Percentiles rank a stretch among this genome's conserved stretches.
These are phyloP conservation scores for Gamsiella multidivaricata DNA, from an alignment of 192 early-diverging fungal genomes.

Conservation along the genomic window DNA sequence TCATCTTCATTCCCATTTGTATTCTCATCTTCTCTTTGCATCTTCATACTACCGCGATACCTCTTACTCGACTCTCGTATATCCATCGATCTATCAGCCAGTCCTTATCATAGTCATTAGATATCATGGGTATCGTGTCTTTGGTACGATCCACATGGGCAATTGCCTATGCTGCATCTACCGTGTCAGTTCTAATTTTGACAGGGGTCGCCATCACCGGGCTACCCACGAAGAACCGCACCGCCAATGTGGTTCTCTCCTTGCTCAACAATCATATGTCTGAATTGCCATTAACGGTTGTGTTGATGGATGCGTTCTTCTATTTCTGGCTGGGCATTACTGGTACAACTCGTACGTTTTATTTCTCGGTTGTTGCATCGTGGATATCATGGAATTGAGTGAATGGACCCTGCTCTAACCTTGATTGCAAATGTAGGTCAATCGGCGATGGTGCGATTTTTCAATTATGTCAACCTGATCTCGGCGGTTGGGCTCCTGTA, in stretches of 20 bases:
- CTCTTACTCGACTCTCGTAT: not conserved
- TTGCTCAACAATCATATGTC: conserved; percentile 25
- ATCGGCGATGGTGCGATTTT: conserved; percentile 21
- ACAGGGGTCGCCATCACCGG: conserved; percentile 17
- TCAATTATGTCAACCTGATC: conserved; percentile 37
- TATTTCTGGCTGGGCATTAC: conserved; percentile 32
- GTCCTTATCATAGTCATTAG: not conserved
- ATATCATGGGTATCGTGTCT: conserved; percentile 14
- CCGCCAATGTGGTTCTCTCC: conserved; percentile 24
- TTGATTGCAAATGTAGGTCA: conserved; percentile 22
- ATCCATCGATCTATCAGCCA: not conserved
- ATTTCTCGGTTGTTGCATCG: too few species aligned
- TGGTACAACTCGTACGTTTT: conserved; percentile 28
- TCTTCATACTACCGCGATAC: not conserved
- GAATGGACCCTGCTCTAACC: too few species aligned
- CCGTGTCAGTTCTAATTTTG: conserved; percentile 10
- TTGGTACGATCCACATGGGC: conserved; percentile 28
- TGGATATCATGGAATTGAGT: too few species aligned
- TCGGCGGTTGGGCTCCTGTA: conserved; percentile 22
- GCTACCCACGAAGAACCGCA: conserved; percentile 13
- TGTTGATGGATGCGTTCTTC: conserved; percentile 14
- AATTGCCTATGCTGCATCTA: conserved; percentile 17
- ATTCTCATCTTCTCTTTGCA: not conserved
- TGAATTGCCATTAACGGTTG: conserved; percentile 27
- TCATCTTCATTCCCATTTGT: not conserved